Evolutionary conservation across 2,329 filamentous ascomycete genomes (phyloP).

Genomic region (Trichoderma citrinoviride): DNA sequence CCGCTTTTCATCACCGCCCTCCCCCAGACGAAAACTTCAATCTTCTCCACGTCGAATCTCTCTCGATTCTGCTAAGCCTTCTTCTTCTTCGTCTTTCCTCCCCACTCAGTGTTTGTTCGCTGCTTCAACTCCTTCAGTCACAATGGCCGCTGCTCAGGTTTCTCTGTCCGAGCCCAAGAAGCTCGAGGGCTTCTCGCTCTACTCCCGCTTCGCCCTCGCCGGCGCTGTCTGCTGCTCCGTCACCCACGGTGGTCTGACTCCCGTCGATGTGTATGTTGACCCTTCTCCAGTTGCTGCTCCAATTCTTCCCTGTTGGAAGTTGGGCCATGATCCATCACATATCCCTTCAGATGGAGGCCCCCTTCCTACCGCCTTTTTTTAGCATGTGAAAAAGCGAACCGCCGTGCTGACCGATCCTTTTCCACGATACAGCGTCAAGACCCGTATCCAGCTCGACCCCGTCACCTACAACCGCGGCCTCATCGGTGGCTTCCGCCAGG

Average conservation of each 20-base stretch:
- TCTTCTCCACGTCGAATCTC: conserved; percentile 18
- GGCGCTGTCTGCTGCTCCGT: conserved; percentile 97
- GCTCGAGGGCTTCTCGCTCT: conserved; percentile 63
- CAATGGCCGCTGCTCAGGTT: conserved; percentile 21
- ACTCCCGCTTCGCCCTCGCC: conserved; percentile 94
- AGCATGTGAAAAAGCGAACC: neutral
- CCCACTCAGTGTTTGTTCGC: conserved; percentile 14
- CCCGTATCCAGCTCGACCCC: conserved; percentile 90
- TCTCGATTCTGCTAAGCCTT: neutral
- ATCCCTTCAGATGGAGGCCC: neutral
- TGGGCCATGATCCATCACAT: neutral
- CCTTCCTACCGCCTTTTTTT: neutral
- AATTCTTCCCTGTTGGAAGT: neutral
- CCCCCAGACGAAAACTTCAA: conserved; percentile 16
- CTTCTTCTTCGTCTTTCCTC: neutral
- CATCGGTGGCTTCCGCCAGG: conserved; percentile 82
- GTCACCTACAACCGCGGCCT: conserved; percentile 84
- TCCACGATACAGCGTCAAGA: conserved; percentile 71
- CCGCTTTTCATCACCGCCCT: conserved; percentile 10
- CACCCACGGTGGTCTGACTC: conserved; percentile 95
- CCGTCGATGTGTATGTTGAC: conserved; percentile 94
- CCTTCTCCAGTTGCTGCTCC: too few relatives aligned
- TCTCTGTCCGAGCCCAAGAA: conserved; percentile 39
- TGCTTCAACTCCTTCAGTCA: conserved; percentile 5
- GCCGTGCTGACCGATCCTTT: conserved; percentile 26